phyloP scores from a whole-genome alignment of 179 eudicot genomes.

The Sideroxylon spinosum region DNA sequence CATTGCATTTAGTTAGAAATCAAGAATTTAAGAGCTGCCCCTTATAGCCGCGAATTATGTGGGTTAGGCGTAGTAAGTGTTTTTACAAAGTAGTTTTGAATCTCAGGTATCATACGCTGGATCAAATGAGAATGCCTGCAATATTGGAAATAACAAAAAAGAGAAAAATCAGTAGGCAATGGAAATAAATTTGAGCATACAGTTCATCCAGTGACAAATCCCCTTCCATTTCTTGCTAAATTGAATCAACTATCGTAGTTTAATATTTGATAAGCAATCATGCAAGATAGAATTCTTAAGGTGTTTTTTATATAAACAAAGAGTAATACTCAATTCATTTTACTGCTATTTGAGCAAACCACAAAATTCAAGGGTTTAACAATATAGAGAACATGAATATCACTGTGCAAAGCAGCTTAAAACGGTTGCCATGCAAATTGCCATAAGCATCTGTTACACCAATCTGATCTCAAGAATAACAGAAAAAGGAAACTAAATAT shows the following conservation, averaged over 20 bases:
- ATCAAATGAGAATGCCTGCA: slow-evolving; percentile 65
- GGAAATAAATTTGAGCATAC: neutral
- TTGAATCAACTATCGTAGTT: neutral
- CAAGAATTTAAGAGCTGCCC: slow-evolving; percentile 20
- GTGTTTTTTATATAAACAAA: neutral
- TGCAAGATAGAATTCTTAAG: neutral
- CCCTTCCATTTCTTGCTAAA: neutral
- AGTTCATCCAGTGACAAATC: neutral
- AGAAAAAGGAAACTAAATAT: neutral
- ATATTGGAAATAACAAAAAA: neutral
- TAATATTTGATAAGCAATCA: neutral
- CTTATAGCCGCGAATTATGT: slow-evolving; percentile 25
- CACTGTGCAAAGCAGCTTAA: neutral
- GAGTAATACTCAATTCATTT: neutral
- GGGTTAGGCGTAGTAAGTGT: slow-evolving; percentile 37
- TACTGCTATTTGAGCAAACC: too few relatives aligned
- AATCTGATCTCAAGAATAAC: neutral
- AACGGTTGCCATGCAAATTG: neutral
- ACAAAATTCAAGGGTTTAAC: neutral
- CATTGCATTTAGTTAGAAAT: slow-evolving; percentile 22
- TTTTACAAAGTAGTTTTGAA: slow-evolving; percentile 51
- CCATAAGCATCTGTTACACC: neutral
- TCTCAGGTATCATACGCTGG: slow-evolving; percentile 75
- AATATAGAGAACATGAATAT: neutral
- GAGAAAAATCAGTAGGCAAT: neutral